Percentiles rank a stretch among this genome's conserved stretches.
These are phyloP conservation scores for Aureobasidium melanogenum DNA, from an alignment of 2,329 filamentous ascomycete species.

Conservation along the genomic window DNA sequence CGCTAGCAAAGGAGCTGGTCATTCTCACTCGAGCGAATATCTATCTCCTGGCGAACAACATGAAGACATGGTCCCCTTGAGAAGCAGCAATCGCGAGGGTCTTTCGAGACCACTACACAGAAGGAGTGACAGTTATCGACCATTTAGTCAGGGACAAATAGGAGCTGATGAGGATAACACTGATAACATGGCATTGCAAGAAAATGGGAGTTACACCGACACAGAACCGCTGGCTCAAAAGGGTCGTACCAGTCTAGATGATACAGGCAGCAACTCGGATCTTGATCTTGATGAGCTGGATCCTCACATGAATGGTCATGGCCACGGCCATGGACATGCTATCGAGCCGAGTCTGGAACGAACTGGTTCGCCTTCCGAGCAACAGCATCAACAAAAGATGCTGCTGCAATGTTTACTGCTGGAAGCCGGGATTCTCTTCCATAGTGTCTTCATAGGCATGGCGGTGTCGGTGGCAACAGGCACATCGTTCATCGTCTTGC, in stretches of 20 bases:
- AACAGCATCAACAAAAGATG: constrained; percentile 48
- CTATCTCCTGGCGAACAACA: constrained; percentile 28
- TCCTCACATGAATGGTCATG: constrained; percentile 15
- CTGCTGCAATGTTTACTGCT: constrained; percentile 66
- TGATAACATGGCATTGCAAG: background rate
- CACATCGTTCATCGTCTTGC: constrained; percentile 54
- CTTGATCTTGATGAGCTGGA: constrained; percentile 25
- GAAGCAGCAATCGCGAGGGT: background rate
- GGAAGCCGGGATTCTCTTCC: constrained; percentile 70
- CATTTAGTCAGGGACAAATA: constrained; percentile 20
- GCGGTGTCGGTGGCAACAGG: constrained; percentile 61
- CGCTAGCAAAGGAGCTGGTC: constrained; percentile 57
- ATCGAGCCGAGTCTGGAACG: background rate
- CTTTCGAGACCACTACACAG: background rate
- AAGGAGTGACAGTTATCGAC: constrained; percentile 19
- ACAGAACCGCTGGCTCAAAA: background rate
- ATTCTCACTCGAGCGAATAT: constrained; percentile 48
- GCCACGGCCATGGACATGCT: background rate
- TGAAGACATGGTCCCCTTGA: background rate
- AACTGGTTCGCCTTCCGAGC: constrained; percentile 1
- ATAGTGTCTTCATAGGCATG: constrained; percentile 69
- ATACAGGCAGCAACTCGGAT: constrained; percentile 21
- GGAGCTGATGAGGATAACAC: constrained; percentile 9
- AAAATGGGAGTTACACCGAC: background rate
- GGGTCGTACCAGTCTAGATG: background rate